Evolutionary conservation across 345 rosid species (phyloP), one percentile per base, ranked within the genome.

Genomic region (Noccaea bulbosa): DNA sequence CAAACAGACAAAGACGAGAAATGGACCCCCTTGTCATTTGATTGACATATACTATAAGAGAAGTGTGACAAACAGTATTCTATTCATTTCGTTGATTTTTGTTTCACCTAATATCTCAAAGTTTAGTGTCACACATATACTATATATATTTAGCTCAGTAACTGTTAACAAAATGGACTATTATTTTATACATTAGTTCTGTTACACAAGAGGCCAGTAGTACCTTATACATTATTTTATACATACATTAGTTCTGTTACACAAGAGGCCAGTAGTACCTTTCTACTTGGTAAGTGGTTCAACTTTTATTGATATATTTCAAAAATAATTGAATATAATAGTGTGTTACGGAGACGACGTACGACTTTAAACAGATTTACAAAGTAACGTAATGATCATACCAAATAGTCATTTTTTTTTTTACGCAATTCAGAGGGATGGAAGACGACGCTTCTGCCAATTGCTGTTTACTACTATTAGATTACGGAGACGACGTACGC

Each of bases 11-110:
- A 67, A 59, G 39, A 50, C 77, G 71, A 66, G 67, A 5, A 33
- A 73, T 44, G 73, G 62, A 67, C 73, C 73, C 68, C 35, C 27
- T 59, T 67, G 62, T 67, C 73, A 59, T 59, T 44, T 74, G 73
- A 74, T 74, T 74, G 78, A 74, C 73, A 72, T 58, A 65, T 74
- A 51, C 78, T 59, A 50, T 74, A 74, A 73, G 38, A 56, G 59
- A 73, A 39, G 44, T 73, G 51, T 48, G 43, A 73, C 71, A 73
- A 73, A 73, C 72, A 74, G 68, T 74, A 14, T 22, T 67, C 72
- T 59, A 50, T 67, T 59, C 62, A 67, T 67, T 74, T 60, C 60
- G 22, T 11, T 51, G 54, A 43, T 50, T 27, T 66, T 74, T 58
- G 72, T 34, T 59, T 50, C 72, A 66, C 72, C 77, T 49, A 50